Evolutionary conservation across 768 basidiomycete genomes (phyloP).

Genomic region (Calocera viscosa): DNA sequence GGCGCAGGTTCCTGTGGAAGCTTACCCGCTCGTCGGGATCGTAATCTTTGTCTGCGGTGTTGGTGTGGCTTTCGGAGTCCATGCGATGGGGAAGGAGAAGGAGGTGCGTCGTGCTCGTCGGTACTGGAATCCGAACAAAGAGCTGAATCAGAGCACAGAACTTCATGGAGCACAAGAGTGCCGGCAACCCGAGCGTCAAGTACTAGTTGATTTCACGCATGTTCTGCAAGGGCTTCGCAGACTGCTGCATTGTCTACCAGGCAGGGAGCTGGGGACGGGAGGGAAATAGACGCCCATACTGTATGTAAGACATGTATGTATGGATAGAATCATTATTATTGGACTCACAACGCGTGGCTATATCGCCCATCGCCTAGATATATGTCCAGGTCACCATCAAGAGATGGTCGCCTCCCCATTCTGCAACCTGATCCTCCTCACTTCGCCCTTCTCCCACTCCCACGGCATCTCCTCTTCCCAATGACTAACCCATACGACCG

Average conservation of each 20-base stretch:
- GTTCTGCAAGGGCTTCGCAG: no score
- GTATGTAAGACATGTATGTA: no score
- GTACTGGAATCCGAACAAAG: background rate
- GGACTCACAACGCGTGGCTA: no score
- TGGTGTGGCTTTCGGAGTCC: background rate
- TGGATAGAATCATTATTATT: no score
- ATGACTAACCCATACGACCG: conserved; percentile 76
- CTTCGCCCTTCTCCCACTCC: conserved; percentile 27
- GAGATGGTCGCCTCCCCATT: conserved; percentile 18
- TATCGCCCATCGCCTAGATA: no score
- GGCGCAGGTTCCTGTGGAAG: background rate
- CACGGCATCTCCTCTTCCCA: conserved; percentile 90
- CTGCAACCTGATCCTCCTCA: conserved; percentile 38
- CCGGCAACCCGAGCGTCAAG: background rate
- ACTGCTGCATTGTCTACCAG: background rate
- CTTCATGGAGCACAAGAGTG: conserved; percentile 5
- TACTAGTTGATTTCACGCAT: background rate
- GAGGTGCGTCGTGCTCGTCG: background rate
- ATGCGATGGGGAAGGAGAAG: background rate
- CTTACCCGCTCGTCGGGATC: conserved; percentile 1
- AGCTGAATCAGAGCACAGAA: background rate
- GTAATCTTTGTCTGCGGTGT: background rate
- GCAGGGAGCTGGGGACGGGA: no score
- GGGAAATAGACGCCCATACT: no score
- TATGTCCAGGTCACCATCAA: background rate